Conservation (phyloP, 2,329 filamentous ascomycete species). For the Aspergillus sp. region DNA sequence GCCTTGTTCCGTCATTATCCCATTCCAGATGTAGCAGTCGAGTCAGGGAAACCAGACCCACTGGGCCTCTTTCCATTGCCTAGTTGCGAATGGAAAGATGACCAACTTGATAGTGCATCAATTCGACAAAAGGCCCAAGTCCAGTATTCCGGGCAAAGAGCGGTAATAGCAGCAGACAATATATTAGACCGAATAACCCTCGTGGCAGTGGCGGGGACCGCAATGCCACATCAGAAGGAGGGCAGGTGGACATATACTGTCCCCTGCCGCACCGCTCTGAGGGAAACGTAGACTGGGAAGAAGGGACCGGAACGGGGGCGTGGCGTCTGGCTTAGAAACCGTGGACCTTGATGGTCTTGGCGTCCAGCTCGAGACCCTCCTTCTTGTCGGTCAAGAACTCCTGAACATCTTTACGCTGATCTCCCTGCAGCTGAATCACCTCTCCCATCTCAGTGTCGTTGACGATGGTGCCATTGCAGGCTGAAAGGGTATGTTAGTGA, state of each 20-base stretch:
- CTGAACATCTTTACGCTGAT: conserved; percentile 98
- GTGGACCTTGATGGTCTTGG: conserved; percentile 88
- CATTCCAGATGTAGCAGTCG: conserved; percentile 32
- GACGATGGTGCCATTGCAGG: conserved; percentile 99
- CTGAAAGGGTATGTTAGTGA: conserved; percentile 48
- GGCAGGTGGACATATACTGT: conserved; percentile 30
- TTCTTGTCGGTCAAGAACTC: conserved; percentile 97
- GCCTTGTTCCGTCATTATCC: conserved; percentile 46
- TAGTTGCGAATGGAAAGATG: conserved; percentile 21
- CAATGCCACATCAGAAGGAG: conserved; percentile 27
- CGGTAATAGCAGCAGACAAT: conserved; percentile 27
- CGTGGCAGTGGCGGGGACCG: conserved; percentile 22
- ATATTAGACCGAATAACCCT: conserved; percentile 20
- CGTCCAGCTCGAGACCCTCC: conserved; percentile 88
- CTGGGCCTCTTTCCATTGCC: conserved; percentile 23
- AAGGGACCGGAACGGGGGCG: conserved; percentile 46
- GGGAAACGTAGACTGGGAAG: conserved; percentile 43
- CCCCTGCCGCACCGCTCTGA: conserved; percentile 43
- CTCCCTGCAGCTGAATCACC: conserved; percentile 99
- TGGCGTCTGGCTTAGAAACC: conserved; percentile 52
- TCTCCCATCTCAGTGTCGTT: conserved; percentile 95
- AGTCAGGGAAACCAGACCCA: conserved; percentile 26
- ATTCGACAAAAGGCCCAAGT: conserved; percentile 35
- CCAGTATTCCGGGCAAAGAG: conserved; percentile 33
- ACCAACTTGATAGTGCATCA: conserved; percentile 30